Percentiles rank a stretch among this genome's conserved stretches.
phyloP scores from a whole-genome alignment of 2,329 filamentous ascomycete species.

The Ceratocystis papillata region DNA sequence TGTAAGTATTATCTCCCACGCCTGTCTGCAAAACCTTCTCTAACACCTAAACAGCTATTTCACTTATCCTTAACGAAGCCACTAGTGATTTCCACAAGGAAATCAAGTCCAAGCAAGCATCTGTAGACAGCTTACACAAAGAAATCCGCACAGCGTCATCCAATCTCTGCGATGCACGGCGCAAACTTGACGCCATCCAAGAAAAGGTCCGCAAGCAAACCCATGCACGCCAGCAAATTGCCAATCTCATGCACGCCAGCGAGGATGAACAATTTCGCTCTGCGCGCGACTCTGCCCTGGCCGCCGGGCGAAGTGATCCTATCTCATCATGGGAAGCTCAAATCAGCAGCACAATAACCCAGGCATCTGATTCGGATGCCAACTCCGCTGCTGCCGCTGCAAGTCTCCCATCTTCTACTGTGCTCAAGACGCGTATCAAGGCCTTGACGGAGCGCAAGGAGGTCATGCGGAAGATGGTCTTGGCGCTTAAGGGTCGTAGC shows the following conservation, averaged over 20 bases:
- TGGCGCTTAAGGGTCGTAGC: constrained; percentile 63
- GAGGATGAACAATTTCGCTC: constrained; percentile 54
- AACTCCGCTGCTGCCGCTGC: constrained; percentile 33
- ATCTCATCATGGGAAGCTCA: constrained; percentile 46
- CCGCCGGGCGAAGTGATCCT: constrained; percentile 35
- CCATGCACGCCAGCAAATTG: constrained; percentile 59
- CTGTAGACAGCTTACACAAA: constrained; percentile 70
- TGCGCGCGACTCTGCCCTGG: constrained; percentile 30
- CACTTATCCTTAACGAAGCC: constrained; percentile 68
- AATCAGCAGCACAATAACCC: constrained; percentile 37
- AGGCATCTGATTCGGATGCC: constrained; percentile 32
- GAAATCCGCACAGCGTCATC: constrained; percentile 71
- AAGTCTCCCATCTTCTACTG: constrained; percentile 31
- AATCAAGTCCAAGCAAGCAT: constrained; percentile 70
- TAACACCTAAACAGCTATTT: constrained; percentile 53
- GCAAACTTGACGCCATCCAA: constrained; percentile 60
- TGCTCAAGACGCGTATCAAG: constrained; percentile 56
- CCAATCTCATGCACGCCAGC: constrained; percentile 64
- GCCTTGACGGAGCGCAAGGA: constrained; percentile 61
- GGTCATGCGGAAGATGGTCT: constrained; percentile 55
- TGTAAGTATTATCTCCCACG: constrained; percentile 45
- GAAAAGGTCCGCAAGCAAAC: constrained; percentile 53
- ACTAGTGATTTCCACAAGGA: constrained; percentile 69
- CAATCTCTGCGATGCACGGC: constrained; percentile 65
- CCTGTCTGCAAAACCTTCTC: constrained; percentile 23